phyloP scores from a whole-genome alignment of 352 stramenopile genomes.

The Globisporangium mamillatum region DNA sequence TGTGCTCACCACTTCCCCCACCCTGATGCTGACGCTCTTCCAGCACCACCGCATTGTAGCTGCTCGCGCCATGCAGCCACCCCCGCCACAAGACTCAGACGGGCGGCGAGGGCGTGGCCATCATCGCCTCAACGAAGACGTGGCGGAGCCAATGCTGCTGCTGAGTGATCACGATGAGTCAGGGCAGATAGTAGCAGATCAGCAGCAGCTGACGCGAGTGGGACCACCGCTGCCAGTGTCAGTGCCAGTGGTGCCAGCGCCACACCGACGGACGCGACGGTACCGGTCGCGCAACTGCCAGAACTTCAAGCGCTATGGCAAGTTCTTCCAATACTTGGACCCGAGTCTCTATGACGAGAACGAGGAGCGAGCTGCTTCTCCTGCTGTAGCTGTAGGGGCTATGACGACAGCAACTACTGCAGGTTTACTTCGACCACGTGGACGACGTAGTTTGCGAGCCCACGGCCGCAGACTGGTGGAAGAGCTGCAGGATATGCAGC shows the following conservation, averaged over 20 bases:
- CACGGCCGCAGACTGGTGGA: conserved; percentile 7
- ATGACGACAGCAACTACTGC: not conserved
- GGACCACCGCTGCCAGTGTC: too few relatives aligned
- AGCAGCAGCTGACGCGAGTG: not conserved
- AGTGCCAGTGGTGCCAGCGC: not conserved
- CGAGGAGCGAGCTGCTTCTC: not conserved
- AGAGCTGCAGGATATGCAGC: conserved; percentile 31
- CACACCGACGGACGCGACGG: conserved; percentile 1
- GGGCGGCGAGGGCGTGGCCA: not conserved
- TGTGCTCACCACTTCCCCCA: not conserved
- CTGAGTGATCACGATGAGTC: not conserved
- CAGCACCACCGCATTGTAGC: not conserved
- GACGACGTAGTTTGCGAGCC: not conserved
- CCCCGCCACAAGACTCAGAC: too few relatives aligned
- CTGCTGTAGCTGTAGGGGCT: not conserved
- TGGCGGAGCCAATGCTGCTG: not conserved
- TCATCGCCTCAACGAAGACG: conserved; percentile 4
- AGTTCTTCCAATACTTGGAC: conserved; percentile 8
- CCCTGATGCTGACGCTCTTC: conserved; percentile 10
- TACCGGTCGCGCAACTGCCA: conserved; percentile 33
- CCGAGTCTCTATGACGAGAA: not conserved
- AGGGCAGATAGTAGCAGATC: not conserved
- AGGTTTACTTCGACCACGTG: not conserved
- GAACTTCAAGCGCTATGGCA: conserved; percentile 12
- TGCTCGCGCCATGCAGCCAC: not conserved